phyloP scores from a whole-genome alignment of 176 grass and related monocot species.

The Canna indica region DNA sequence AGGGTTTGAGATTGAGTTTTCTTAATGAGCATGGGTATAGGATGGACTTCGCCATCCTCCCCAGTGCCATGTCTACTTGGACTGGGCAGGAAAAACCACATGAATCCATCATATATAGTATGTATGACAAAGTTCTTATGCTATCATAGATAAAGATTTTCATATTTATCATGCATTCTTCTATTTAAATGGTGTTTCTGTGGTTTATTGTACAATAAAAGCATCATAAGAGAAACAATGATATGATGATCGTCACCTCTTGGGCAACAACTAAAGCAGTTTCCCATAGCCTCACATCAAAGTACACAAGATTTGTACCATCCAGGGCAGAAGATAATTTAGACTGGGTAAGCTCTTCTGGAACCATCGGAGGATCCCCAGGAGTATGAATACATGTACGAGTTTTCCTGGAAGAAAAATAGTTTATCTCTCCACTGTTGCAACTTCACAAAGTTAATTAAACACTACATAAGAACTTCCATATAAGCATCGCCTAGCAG shows the following conservation, averaged over 20 bases:
- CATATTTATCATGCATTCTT: neutral
- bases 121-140: neutral
- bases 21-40: too few species aligned
- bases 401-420: constrained; percentile 59
- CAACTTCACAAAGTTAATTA: neutral
- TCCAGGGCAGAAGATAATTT: constrained; percentile 60
- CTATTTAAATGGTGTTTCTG: neutral
- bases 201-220: neutral
- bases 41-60: too few species aligned
- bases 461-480: neutral
- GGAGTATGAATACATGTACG: constrained; percentile 99
- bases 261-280: constrained; percentile 86
- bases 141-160: neutral
- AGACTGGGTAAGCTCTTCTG: constrained; percentile 57
- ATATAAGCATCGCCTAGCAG: too few species aligned
- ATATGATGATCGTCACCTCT: constrained; percentile 44
- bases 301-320: constrained; percentile 51
- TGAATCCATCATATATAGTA: neutral
- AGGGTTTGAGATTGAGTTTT: too few species aligned
- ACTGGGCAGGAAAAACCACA: neutral
- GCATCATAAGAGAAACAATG: neutral
- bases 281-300: constrained; percentile 76
- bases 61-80: too few species aligned
- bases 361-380: constrained; percentile 53
- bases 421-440: neutral